Evolutionary conservation across 2,329 filamentous ascomycete species (phyloP).

Genomic region (Diaporthe eres): DNA sequence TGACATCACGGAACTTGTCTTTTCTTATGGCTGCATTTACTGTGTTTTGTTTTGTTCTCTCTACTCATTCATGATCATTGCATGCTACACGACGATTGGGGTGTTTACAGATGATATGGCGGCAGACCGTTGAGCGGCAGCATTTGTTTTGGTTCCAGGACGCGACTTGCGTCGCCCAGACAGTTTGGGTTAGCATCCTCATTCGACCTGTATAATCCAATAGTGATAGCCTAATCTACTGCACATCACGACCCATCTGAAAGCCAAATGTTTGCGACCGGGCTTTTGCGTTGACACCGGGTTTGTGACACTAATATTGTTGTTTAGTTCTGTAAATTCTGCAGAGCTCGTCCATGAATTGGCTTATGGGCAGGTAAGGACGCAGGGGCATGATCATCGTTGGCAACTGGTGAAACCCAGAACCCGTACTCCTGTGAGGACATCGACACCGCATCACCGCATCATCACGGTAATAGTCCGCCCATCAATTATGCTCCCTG

Average conservation of each 20-base stretch:
- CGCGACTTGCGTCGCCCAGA: neutral
- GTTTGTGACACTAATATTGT: neutral
- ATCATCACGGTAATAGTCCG: neutral
- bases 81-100: neutral
- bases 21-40: neutral
- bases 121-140: constrained; percentile 17
- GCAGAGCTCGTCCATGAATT: neutral
- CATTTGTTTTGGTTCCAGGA: neutral
- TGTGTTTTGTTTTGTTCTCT: neutral
- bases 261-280: too few species aligned
- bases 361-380: neutral
- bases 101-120: neutral
- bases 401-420: neutral
- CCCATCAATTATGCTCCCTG: neutral
- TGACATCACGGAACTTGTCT: neutral
- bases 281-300: neutral
- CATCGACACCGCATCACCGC: neutral
- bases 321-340: neutral
- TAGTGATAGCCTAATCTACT: neutral
- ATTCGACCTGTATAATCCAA: neutral
- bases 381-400: neutral
- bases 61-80: neutral
- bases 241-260: neutral
- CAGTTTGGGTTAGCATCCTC: neutral
- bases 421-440: neutral